Base-by-base conservation (phyloP, 169 alveolate species). In the Plasmodium relictum region DNA sequence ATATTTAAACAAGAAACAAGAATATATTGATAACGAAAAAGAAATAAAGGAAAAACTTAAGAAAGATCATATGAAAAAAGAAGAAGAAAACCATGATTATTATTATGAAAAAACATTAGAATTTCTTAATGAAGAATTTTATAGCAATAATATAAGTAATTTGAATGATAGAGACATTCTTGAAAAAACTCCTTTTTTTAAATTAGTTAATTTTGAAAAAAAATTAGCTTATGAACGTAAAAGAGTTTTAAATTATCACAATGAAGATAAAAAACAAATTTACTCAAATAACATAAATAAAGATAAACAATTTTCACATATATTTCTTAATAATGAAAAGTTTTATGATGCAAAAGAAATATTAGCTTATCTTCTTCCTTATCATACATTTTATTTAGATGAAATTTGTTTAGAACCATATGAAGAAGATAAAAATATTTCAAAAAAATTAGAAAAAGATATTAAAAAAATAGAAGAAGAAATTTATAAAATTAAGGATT, bases 331-430 rank as follows among this genome's bases (percentile, higher is more conserved):
- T 41, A 62, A 63, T 31, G 89, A 76, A 20, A 76, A 76, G 39
- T 76, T 62, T 63, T 76, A 76, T 62, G 89, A 76, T 63, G 74
- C 89, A 9, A 76, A 76, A 37, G 89, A 76, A 54, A 76, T 76
- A 31, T 16, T 76, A 31, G 89, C 89, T 10, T 76, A 63, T 26
- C n/a, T 76, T 3, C 89, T 76, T 6, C 89, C 89, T 8, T 76
- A 76, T 39, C 89, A 76, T 22, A 76, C 89, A 2, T 76, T 63
- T 63, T 76, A 76, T 42, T 31, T 76, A 16, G 89, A 76, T n/a
- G 48, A 63, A 16, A 50, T 76, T 76, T 50, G 69, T 63, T 39
- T 76, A 18, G 89, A 45, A 26, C 44, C 74, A 6, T 63, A 22
- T 48, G 76, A 76, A 7, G 74, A 61, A 9, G 76, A 63, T 37